These are phyloP conservation scores for Penicillium sp. DNA, from an alignment of 2,329 filamentous ascomycete species.

Conservation along the genomic window DNA sequence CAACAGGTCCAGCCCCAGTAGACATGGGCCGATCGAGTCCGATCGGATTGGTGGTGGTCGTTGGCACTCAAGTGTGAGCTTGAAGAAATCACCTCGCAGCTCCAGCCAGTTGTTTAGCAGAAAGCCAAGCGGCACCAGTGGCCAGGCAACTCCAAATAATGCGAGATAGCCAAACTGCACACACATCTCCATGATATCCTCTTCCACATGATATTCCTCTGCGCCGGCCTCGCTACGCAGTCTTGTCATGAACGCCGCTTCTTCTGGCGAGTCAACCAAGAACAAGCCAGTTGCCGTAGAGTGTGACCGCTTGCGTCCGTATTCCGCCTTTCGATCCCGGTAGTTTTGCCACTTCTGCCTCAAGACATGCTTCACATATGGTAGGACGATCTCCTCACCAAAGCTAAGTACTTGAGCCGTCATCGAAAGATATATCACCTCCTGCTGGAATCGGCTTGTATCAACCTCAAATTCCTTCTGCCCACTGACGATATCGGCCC, in stretches of 20 bases:
- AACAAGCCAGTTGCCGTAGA: conserved; percentile 39
- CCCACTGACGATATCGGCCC: conserved; percentile 23
- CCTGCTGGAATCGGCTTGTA: conserved; percentile 69
- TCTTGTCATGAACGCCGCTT: conserved; percentile 68
- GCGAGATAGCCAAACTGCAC: conserved; percentile 82
- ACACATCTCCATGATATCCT: conserved; percentile 87
- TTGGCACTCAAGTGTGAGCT: conserved; percentile 82
- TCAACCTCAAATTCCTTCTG: conserved; percentile 68
- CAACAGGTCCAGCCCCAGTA: conserved; percentile 77
- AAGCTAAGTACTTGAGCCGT: conserved; percentile 88
- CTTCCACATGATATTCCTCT: conserved; percentile 76
- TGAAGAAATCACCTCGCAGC: conserved; percentile 83
- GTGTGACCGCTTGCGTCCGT: conserved; percentile 26
- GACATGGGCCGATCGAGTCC: conserved; percentile 89
- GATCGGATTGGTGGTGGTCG: conserved; percentile 81
- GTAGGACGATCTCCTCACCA: conserved; percentile 72
- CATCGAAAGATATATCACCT: conserved; percentile 92
- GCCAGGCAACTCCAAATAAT: conserved; percentile 90
- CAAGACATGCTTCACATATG: conserved; percentile 70
- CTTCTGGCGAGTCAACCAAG: conserved; percentile 61
- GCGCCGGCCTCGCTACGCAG: conserved; percentile 77
- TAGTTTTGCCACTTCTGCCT: conserved; percentile 57
- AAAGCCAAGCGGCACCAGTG: conserved; percentile 80
- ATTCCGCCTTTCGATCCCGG: conserved; percentile 20
- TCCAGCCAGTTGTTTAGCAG: conserved; percentile 94